phyloP scores from a whole-genome alignment of 2,329 filamentous ascomycete genomes.

The Bipolaris oryzae region DNA sequence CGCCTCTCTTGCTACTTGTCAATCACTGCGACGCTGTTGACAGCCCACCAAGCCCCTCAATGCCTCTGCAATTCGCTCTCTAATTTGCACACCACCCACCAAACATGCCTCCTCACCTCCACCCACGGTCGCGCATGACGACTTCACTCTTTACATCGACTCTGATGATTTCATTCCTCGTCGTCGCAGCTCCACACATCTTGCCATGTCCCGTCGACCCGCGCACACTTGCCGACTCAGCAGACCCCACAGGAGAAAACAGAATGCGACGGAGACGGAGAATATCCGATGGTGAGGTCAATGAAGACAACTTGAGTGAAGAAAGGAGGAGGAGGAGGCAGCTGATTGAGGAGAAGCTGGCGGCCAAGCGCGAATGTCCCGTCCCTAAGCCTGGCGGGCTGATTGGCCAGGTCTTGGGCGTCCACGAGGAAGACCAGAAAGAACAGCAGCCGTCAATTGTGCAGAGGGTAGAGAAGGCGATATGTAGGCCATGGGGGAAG shows the following conservation, averaged over 20 bases:
- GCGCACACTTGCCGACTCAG: slow-evolving; percentile 75
- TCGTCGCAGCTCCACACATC: slow-evolving; percentile 87
- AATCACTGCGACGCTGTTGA: slow-evolving; percentile 19
- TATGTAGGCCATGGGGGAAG: slow-evolving; percentile 18
- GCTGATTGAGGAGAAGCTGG: slow-evolving; percentile 29
- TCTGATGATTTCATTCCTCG: slow-evolving; percentile 84
- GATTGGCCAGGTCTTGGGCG: slow-evolving; percentile 76
- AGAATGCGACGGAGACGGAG: slow-evolving; percentile 52
- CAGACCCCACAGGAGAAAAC: slow-evolving; percentile 38
- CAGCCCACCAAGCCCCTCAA: slow-evolving; percentile 28
- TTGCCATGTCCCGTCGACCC: slow-evolving; percentile 86
- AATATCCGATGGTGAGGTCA: slow-evolving; percentile 31
- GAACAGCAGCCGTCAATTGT: slow-evolving; percentile 17
- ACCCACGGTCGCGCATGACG: slow-evolving; percentile 91
- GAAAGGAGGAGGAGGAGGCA: slow-evolving; percentile 21
- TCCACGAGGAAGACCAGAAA: slow-evolving; percentile 49
- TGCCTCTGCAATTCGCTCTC: slow-evolving; percentile 34
- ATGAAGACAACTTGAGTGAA: slow-evolving; percentile 31
- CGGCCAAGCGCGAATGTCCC: slow-evolving; percentile 74
- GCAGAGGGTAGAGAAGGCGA: slow-evolving; percentile 19
- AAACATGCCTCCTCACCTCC: slow-evolving; percentile 79
- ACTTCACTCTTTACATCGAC: slow-evolving; percentile 95
- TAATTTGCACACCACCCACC: slow-evolving; percentile 22
- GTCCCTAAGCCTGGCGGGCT: slow-evolving; percentile 87
- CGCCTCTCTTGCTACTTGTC: neutral